These are phyloP conservation scores for Manihot esculenta DNA, from an alignment of 441 rosid species.

Conservation along the genomic window DNA sequence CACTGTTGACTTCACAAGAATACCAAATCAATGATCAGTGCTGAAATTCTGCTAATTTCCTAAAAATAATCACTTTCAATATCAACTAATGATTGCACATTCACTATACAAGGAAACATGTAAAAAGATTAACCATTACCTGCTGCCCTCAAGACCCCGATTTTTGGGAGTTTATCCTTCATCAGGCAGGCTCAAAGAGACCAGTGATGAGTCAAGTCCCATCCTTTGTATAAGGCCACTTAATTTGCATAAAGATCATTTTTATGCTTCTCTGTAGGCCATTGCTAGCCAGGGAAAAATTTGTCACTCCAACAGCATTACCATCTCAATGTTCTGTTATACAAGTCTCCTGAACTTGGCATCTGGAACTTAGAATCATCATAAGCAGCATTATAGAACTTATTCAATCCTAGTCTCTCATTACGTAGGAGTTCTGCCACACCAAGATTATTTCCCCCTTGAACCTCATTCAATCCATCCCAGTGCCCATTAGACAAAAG, in stretches of 20 bases:
- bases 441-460: constrained; percentile 50
- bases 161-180: constrained; percentile 39
- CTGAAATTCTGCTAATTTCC: background rate
- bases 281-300: constrained; percentile 26
- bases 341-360: constrained; percentile 69
- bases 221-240: constrained; percentile 23
- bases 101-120: background rate
- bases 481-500: constrained; percentile 69
- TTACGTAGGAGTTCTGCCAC: constrained; percentile 73
- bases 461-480: constrained; percentile 80
- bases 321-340: constrained; percentile 81
- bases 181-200: constrained; percentile 36
- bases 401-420: constrained; percentile 70
- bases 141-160: constrained; percentile 36
- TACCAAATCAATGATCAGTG: too few species aligned
- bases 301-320: constrained; percentile 29
- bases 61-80: background rate
- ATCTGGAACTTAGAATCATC: constrained; percentile 76
- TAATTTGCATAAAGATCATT: constrained; percentile 20
- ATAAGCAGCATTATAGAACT: constrained; percentile 51
- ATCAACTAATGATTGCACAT: too few species aligned
- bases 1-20: too few species aligned
- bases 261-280: constrained; percentile 19
- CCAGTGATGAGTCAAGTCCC: constrained; percentile 32
- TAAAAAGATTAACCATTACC: constrained; percentile 23